Evolutionary conservation across 2,329 filamentous ascomycete genomes (phyloP).

Genomic region (Microdochium nivale): DNA sequence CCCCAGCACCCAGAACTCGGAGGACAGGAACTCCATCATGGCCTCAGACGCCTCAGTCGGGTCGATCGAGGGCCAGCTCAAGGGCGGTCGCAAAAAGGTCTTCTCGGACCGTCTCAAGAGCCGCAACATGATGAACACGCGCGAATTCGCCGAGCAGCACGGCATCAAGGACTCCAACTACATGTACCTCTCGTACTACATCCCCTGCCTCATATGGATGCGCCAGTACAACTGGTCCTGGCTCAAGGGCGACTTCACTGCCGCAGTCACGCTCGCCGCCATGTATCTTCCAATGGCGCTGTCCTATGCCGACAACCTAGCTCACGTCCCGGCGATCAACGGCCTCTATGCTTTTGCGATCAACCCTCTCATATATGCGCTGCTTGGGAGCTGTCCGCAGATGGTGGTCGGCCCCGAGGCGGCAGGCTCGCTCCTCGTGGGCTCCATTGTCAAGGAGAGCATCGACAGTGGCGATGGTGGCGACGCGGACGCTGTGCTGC

Average conservation of each 20-base stretch:
- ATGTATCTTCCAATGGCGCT: conserved; percentile 98
- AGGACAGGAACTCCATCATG: conserved; percentile 18
- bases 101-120: conserved; percentile 44
- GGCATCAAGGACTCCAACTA: conserved; percentile 64
- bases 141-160: conserved; percentile 61
- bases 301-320: conserved; percentile 85
- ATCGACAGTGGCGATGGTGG: conserved; percentile 59
- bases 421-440: conserved; percentile 82
- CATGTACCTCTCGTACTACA: conserved; percentile 91
- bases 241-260: conserved; percentile 76
- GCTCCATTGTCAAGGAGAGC: conserved; percentile 72
- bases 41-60: conserved; percentile 25
- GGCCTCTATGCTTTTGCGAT: conserved; percentile 92
- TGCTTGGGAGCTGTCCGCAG: conserved; percentile 84
- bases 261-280: conserved; percentile 92
- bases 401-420: conserved; percentile 95
- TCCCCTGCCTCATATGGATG: conserved; percentile 88
- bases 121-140: conserved; percentile 65
- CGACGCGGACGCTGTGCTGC: conserved; percentile 56
- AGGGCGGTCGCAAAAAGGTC: conserved; percentile 34
- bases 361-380: conserved; percentile 82
- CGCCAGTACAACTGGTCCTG: conserved; percentile 76
- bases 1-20: conserved; percentile 19
- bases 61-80: conserved; percentile 27
- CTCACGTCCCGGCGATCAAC: conserved; percentile 86